A percentile compares a stretch with the other conserved stretches of the same genome.
Evolutionary conservation across 2,329 filamentous ascomycete genomes (phyloP).

Genomic region (Fusarium aywerte): DNA sequence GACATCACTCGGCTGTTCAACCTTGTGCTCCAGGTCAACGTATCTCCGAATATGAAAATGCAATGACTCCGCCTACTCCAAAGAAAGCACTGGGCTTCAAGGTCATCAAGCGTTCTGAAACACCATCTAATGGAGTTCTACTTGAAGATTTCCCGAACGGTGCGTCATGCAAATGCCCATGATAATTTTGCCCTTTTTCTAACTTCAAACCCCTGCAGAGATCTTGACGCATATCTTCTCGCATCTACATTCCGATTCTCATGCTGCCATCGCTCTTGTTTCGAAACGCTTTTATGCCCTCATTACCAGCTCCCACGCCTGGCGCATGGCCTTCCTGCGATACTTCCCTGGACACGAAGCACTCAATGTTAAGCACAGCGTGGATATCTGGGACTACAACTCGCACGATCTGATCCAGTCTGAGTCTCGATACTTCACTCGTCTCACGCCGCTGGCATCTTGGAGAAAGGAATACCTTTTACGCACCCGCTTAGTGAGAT

Average conservation of each 20-base stretch:
- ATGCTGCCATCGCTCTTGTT: slow-evolving; percentile 84
- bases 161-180: slow-evolving; percentile 54
- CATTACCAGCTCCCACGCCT: slow-evolving; percentile 91
- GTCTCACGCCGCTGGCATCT: slow-evolving; percentile 84
- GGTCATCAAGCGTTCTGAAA: slow-evolving; percentile 61
- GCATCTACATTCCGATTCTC: slow-evolving; percentile 85
- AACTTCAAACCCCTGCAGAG: slow-evolving; percentile 66
- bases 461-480: slow-evolving; percentile 97
- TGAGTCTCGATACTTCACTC: slow-evolving; percentile 81
- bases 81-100: slow-evolving; percentile 65
- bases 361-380: slow-evolving; percentile 50
- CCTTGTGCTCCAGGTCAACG: slow-evolving; percentile 60
- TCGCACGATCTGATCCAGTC: slow-evolving; percentile 69
- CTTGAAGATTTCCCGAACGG: slow-evolving; percentile 81
- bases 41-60: slow-evolving; percentile 71
- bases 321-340: slow-evolving; percentile 91
- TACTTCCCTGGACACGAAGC: slow-evolving; percentile 81
- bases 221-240: slow-evolving; percentile 91
- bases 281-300: slow-evolving; percentile 87
- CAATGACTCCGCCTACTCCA: slow-evolving; percentile 59
- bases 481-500: slow-evolving; percentile 83
- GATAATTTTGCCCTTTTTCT: slow-evolving; percentile 3
- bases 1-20: slow-evolving; percentile 45
- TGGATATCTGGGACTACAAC: slow-evolving; percentile 57
- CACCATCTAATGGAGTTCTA: slow-evolving; percentile 54